Base-by-base conservation (phyloP, 352 stramenopile genomes). In the Pythium phragmitis region DNA sequence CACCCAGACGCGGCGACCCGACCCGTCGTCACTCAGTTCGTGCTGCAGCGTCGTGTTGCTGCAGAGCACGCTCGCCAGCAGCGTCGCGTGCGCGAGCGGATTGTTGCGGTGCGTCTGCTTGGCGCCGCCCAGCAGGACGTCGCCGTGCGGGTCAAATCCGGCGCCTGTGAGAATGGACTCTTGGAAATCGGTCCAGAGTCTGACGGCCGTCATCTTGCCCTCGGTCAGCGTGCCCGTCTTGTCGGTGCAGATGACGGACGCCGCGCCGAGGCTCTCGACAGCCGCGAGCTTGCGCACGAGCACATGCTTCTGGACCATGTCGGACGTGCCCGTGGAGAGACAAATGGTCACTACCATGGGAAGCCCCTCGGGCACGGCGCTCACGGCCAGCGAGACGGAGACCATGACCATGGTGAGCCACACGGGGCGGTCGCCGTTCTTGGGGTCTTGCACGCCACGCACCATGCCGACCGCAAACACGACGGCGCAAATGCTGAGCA, bases 141-240 rank as follows among this genome's bases (percentile, higher is more conserved):
- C 73, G 7, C 81, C 81, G 30, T 89, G 70, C 2, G 81, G 77
- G 30, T 73, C 84, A 33, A 88, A 85, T 1, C 79, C 79, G 36
- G 85, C 84, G 21, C 78, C 79, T 1, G 77, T 90, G 62, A 90
- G 88, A 1, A 63, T 63, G 57, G 87, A 91, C 65, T 82, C 71
- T 36, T 75, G 67, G 57, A 86, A 91, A 65, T 89, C 82, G 14
- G 77, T 73, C 78, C 80, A 94, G 43, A 91, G 69, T 62, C 89
- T 90, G 36, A 92, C 70, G 0, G 82, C 85, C 3, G 82, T 91
- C 85, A 94, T 94, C 51, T 91, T 88, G 46, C 85, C 85, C 37
- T 92, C 83, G 0, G 96, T 98, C 13, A 98, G 70, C 14, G 96
- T 98, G 8, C 96, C 96, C 0, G 96, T 98, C 79, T 98, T 98